A percentile compares a stretch with the other conserved stretches of the same genome.
phyloP scores from a whole-genome alignment of 176 grass and related monocot genomes.

The Phoenix roebelenii region DNA sequence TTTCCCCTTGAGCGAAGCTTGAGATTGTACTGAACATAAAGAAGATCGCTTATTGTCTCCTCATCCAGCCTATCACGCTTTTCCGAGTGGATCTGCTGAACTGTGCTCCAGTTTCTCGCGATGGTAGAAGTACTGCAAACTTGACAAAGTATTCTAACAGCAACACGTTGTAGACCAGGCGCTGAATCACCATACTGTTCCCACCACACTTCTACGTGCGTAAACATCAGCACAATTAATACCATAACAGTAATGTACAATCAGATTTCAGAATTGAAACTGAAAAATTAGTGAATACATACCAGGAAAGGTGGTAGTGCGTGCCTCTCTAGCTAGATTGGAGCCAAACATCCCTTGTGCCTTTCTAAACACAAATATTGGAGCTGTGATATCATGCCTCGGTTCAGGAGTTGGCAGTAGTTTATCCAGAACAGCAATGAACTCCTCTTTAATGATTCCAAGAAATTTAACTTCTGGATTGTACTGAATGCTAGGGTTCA shows the following conservation, averaged over 20 bases:
- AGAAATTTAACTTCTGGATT: constrained; percentile 75
- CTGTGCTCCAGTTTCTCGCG: constrained; percentile 61
- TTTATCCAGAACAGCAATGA: constrained; percentile 68
- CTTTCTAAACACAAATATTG: constrained; percentile 72
- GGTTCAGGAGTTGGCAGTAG: constrained; percentile 62
- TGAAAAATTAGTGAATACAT: constrained; percentile 2
- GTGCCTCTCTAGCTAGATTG: constrained; percentile 81
- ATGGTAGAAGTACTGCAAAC: constrained; percentile 75
- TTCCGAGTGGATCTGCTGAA: constrained; percentile 63
- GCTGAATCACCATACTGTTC: constrained; percentile 86
- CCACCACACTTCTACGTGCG: constrained; percentile 73
- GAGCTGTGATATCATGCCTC: constrained; percentile 67
- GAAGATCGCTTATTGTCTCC: constrained; percentile 56
- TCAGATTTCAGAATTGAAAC: no score
- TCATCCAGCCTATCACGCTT: constrained; percentile 76
- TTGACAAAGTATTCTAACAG: constrained; percentile 83
- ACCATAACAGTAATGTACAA: no score
- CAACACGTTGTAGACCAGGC: constrained; percentile 53
- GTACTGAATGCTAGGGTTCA: constrained; percentile 92
- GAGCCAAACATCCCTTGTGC: constrained; percentile 80
- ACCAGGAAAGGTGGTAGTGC: constrained; percentile 73
- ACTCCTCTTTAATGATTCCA: constrained; percentile 57
- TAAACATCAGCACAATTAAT: not conserved
- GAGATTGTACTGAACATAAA: constrained; percentile 86
- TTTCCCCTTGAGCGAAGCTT: constrained; percentile 47